Evolutionary conservation across 306 rosid species (phyloP).

Genomic region (Boehmeria nivea): DNA sequence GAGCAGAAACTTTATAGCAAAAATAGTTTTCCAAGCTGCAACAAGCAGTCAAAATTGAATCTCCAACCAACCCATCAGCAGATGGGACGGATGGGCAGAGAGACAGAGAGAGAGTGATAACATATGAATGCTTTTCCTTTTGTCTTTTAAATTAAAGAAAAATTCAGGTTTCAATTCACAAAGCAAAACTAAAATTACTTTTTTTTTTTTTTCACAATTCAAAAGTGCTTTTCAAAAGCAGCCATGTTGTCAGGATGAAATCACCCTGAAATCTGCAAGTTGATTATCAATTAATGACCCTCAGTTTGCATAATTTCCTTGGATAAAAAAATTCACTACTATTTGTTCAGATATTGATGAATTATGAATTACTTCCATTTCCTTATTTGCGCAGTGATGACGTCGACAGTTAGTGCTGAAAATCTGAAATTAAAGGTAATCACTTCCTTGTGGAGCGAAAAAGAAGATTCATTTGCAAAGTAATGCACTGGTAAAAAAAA

Average conservation of each 20-base stretch:
- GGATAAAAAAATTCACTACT: not conserved
- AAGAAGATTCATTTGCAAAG: too few species aligned
- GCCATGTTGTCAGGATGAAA: slow-evolving; percentile 11
- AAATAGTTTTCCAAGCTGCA: slow-evolving; percentile 1
- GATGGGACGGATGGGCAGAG: slow-evolving; percentile 18
- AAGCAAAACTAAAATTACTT: not conserved
- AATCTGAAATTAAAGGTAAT: too few species aligned
- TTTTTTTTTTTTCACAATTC: slow-evolving; percentile 5
- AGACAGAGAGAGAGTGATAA: not conserved
- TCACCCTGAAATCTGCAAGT: slow-evolving; percentile 4
- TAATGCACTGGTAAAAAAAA: too few species aligned
- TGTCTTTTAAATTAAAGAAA: not conserved
- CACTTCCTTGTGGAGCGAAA: too few species aligned
- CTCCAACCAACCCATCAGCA: not conserved
- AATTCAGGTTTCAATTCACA: too few species aligned
- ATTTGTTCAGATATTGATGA: too few species aligned
- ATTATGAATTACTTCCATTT: too few species aligned
- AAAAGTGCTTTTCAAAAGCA: slow-evolving; percentile 25
- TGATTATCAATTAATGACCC: not conserved
- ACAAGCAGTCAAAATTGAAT: slow-evolving; percentile 30
- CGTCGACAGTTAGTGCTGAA: too few species aligned
- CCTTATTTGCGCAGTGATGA: too few species aligned
- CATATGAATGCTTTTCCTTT: too few species aligned
- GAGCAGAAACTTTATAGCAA: not conserved
- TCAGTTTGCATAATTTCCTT: not conserved